Conservation (phyloP, 306 rosid genomes). For the Ceratonia siliqua region DNA sequence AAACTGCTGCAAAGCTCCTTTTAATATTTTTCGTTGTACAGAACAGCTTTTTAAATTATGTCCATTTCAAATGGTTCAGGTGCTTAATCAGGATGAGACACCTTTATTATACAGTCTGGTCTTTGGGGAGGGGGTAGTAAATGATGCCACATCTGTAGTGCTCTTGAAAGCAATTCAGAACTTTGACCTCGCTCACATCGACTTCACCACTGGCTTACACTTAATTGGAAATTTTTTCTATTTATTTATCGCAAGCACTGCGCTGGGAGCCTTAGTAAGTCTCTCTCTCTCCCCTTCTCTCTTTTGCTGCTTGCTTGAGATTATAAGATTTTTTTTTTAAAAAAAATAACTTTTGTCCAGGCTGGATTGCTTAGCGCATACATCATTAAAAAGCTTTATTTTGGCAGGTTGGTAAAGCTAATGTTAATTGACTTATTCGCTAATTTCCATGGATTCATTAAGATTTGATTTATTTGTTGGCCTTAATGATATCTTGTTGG, state of each 20-base stretch:
- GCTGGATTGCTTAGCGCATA: constrained; percentile 86
- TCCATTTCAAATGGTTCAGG: constrained; percentile 48
- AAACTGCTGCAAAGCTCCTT: not conserved
- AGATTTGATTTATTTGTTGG: not conserved
- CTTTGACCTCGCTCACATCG: constrained; percentile 81
- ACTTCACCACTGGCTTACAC: constrained; percentile 63
- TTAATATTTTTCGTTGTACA: not conserved
- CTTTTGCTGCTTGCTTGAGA: constrained; percentile 1
- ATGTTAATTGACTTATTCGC: not conserved
- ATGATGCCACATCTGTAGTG: constrained; percentile 95
- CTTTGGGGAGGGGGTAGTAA: constrained; percentile 95
- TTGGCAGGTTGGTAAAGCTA: constrained; percentile 73
- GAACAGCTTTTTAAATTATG: not conserved
- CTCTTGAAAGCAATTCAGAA: constrained; percentile 96
- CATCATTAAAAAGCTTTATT: constrained; percentile 75
- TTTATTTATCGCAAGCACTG: constrained; percentile 72
- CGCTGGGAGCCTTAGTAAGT: constrained; percentile 73
- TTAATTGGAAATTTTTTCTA: constrained; percentile 68
- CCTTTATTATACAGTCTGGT: constrained; percentile 83
- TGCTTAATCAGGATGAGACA: constrained; percentile 92
- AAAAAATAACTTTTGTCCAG: constrained; percentile 44
- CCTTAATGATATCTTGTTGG: constrained; percentile 6
- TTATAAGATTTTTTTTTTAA: not conserved
- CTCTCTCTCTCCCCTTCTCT: constrained; percentile 21
- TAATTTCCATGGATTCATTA: not conserved